These are phyloP conservation scores for Herpetospermum pedunculosum DNA, from an alignment of 306 rosid genomes.

Conservation along the genomic window DNA sequence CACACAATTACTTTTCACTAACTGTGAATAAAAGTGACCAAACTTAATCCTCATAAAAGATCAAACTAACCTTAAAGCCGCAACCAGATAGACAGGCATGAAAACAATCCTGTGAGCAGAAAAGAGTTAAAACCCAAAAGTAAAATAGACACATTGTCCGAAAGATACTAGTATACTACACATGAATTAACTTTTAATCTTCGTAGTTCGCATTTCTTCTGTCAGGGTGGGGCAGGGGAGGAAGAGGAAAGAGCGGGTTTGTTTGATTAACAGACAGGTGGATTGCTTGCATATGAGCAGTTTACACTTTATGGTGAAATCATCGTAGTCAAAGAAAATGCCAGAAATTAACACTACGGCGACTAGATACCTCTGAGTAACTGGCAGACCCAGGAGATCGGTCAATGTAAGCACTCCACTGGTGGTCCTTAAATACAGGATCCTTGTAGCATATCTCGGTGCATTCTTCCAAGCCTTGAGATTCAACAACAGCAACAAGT, in stretches of 20 bases:
- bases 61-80: conserved; percentile 69
- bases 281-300: no score
- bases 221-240: neutral
- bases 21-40: neutral
- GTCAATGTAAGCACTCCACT: conserved; percentile 92
- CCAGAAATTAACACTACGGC: neutral
- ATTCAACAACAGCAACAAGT: conserved; percentile 8
- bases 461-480: conserved; percentile 65
- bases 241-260: neutral
- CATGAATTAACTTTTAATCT: neutral
- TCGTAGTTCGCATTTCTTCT: neutral
- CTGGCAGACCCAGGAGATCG: conserved; percentile 81
- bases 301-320: neutral
- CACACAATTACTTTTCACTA: neutral
- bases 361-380: conserved; percentile 51
- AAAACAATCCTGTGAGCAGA: conserved; percentile 60
- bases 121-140: conserved; percentile 1
- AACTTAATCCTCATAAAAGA: neutral
- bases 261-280: neutral
- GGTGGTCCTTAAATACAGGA: conserved; percentile 78
- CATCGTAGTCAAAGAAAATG: neutral
- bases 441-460: conserved; percentile 79
- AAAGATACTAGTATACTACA: neutral
- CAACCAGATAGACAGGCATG: conserved; percentile 88
- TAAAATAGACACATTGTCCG: neutral